Percentiles rank a stretch among this genome's conserved stretches.
These are phyloP conservation scores for Teratosphaeriaceae sp. DNA, from an alignment of 2,329 filamentous ascomycete species.

Conservation along the genomic window DNA sequence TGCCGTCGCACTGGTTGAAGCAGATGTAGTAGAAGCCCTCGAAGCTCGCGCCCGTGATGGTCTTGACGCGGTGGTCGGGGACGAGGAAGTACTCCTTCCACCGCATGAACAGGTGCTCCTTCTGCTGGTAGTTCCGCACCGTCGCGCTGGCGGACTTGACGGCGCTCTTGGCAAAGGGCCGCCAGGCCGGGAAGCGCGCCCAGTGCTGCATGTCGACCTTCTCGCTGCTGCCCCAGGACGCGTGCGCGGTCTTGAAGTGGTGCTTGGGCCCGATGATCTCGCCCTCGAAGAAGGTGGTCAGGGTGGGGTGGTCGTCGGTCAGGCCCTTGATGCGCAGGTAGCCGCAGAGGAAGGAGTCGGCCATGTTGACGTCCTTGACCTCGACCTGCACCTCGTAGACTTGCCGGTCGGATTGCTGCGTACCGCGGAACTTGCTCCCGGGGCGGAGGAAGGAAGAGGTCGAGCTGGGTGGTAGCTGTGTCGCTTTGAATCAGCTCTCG, in stretches of 20 bases:
- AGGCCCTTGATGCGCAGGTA: slow-evolving; percentile 94
- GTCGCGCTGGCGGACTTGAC: slow-evolving; percentile 53
- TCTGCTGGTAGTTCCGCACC: slow-evolving; percentile 64
- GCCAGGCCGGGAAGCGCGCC: slow-evolving; percentile 82
- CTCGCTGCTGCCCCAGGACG: slow-evolving; percentile 84
- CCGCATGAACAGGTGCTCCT: slow-evolving; percentile 93
- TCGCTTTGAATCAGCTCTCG: too few relatives aligned
- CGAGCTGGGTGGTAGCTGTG: slow-evolving; percentile 57
- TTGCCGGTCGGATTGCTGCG: slow-evolving; percentile 87
- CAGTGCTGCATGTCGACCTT: slow-evolving; percentile 92
- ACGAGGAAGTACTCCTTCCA: slow-evolving; percentile 99
- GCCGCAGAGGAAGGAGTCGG: slow-evolving; percentile 88
- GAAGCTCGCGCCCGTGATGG: slow-evolving; percentile 90
- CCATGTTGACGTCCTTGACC: slow-evolving; percentile 92
- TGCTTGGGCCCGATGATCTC: slow-evolving; percentile 96
- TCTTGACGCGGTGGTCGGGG: slow-evolving; percentile 84
- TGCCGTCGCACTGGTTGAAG: slow-evolving; percentile 86
- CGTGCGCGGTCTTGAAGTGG: slow-evolving; percentile 84
- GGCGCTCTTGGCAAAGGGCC: slow-evolving; percentile 61
- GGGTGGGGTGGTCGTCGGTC: slow-evolving; percentile 91
- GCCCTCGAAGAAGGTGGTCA: slow-evolving; percentile 97
- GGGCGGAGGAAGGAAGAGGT: slow-evolving; percentile 80
- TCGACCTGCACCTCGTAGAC: slow-evolving; percentile 95
- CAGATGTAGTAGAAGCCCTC: slow-evolving; percentile 99
- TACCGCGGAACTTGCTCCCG: slow-evolving; percentile 82